Evolutionary conservation across 2,329 filamentous ascomycete species (phyloP), one percentile per base, ranked within the genome.

Genomic region (Lomentospora prolificans): DNA sequence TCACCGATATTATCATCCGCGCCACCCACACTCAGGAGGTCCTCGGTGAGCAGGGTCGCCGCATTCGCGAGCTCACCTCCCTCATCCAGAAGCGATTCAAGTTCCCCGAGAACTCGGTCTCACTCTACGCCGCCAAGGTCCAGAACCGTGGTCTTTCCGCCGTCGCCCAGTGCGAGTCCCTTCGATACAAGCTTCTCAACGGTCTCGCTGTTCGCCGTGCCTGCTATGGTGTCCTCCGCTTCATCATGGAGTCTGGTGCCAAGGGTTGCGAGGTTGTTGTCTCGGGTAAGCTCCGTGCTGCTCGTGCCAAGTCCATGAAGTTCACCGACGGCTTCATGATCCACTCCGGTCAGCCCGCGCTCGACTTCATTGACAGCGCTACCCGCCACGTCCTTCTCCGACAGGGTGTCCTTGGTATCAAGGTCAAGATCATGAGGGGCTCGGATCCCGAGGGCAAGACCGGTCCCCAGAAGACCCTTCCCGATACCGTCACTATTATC

Each of bases 301-400:
- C 94, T 71, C 90, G 94, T 83, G 94, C 94, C 78, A 99, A 99
- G 90, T 90, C 84, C 81, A 99, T 99, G 94, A 99, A 99, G 87
- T 99, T 99, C 87, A 99, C 94, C 77, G 91, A 99, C 78, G 94
- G 94, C 75, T 99, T 99, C 90, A 99, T 99, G 94, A 99, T 99
- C 80, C 94, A 99, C 89, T 99, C 94, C 71, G 94, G 94, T 80
- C 94, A 99, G 78, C 94, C 94, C 72, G 94, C 92, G 72, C 92
- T 95, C 80, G 94, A 99, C 81, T 99, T 99, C 82, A 99, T 99
- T 76, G 94, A 99, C 84, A 84, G 80, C 70, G 95, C 95, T 68
- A 97, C 94, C 71, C 94, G 94, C 70, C 94, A 99, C 89, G 94
- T 99, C 70, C 90, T 99, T 66, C 91, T 99, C 77, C 89, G 95